Evolutionary conservation across 2,329 filamentous ascomycete species (phyloP), one percentile per base, ranked within the genome.

Genomic region (Pestalotiopsis sp.): DNA sequence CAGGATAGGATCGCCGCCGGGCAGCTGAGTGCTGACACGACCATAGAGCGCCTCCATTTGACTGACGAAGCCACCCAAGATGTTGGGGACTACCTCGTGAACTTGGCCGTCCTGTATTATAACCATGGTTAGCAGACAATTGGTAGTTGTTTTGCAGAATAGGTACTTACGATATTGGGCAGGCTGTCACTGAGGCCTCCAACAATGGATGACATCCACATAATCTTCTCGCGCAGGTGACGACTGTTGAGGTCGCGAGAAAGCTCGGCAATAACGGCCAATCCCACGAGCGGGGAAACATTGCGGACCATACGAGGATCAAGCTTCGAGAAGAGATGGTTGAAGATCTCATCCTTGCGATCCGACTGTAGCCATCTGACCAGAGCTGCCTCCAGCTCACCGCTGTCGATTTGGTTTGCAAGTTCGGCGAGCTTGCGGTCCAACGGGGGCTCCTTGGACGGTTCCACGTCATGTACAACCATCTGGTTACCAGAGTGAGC

Each of bases 281-380:
- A 82, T 23, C 90, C 82, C 65, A 92, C 84, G 23, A 92, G 82
- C 20, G 89, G 87, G 62, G 88, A 88, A 64, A 92, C 78, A 39
- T 85, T 84, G 68, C 84, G 84, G 69, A 92, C 82, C 70, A 87
- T 84, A 17, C 82, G 79, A 0, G 86, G 84, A 72, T 84, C 80
- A 75, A 85, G 84, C 69, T 85, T 85, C 63, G 81, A 80, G 61
- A 89, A 81, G 64, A 86, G 86, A 71, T 84, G 81, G 39, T 86
- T 83, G 77, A 91, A 92, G 65, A 92, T 86, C 69, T 90, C 87
- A 69, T 90, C 85, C 76, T 90, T 86, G 41, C 87, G 85, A 17
- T 85, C 86, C 72, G 86, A 86, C 78, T 92, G 90, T 67, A 92
- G 86, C 90, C 90, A 92, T 69, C 87, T 86, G 68, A 92, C 85